A percentile compares a stretch with the other conserved stretches of the same genome.
Conservation (phyloP, 805 yeast genomes). For the Torulaspora microellipsoides region DNA sequence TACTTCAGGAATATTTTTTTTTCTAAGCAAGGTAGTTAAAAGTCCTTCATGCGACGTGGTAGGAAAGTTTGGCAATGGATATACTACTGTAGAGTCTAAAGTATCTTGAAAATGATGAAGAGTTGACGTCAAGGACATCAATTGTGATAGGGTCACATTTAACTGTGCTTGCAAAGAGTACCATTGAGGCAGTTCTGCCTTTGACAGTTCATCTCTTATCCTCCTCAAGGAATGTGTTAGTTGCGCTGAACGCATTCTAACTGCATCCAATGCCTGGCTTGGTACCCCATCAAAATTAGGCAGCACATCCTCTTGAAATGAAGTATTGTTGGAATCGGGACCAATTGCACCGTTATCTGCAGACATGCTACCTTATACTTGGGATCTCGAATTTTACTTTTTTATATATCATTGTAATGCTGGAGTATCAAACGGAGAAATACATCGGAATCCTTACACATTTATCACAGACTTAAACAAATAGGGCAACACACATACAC, state of each 20-base stretch:
- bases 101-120: conserved; percentile 56
- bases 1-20: conserved; percentile 86
- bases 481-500: no score
- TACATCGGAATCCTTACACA: no score
- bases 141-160: conserved; percentile 76
- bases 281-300: conserved; percentile 48
- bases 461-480: no score
- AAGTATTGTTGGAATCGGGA: conserved; percentile 1
- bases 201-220: conserved; percentile 50
- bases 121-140: conserved; percentile 69
- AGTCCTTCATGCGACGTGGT: conserved; percentile 78
- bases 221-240: conserved; percentile 54
- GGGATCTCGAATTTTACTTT: no score
- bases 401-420: no score
- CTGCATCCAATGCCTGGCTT: conserved; percentile 55
- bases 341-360: conserved; percentile 7
- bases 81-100: conserved; percentile 66
- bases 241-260: conserved; percentile 58
- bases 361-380: conserved; percentile 1
- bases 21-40: conserved; percentile 77
- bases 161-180: conserved; percentile 74
- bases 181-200: conserved; percentile 45
- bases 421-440: no score
- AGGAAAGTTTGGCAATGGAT: conserved; percentile 82
- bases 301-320: conserved; percentile 17